These are phyloP conservation scores for Selaginella tamariscina DNA, from an alignment of 75 land plant genomes.

Conservation along the genomic window DNA sequence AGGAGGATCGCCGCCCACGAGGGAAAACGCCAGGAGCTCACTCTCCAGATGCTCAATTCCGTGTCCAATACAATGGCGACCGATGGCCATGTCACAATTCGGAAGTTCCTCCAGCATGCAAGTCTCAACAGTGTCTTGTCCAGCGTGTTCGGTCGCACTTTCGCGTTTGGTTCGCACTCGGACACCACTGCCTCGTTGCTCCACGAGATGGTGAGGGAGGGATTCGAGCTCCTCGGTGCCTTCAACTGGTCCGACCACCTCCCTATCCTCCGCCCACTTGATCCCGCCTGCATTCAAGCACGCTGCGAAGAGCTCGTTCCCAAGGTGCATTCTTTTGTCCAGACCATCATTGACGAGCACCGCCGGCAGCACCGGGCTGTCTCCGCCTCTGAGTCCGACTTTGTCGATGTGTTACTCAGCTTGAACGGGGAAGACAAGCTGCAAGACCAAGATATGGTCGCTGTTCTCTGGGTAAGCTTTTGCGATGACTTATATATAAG, in stretches of 20 bases:
- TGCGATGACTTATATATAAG: background rate
- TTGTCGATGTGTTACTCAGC: slow-evolving; percentile 1
- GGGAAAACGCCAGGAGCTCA: background rate
- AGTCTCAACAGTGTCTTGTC: background rate
- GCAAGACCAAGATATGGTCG: slow-evolving; percentile 9
- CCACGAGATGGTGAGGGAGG: slow-evolving; percentile 8
- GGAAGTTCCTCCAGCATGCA: background rate
- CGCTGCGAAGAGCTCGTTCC: slow-evolving; percentile 5
- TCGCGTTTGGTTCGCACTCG: background rate
- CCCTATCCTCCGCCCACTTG: background rate
- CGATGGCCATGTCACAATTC: background rate
- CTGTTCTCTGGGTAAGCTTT: slow-evolving; percentile 10
- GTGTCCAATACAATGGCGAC: background rate
- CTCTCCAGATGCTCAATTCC: background rate
- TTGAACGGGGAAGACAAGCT: background rate
- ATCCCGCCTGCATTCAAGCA: background rate
- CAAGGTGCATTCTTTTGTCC: background rate
- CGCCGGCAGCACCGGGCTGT: background rate
- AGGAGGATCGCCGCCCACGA: slow-evolving; percentile 15
- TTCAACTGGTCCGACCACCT: slow-evolving; percentile 9
- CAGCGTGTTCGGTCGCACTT: slow-evolving; percentile 4
- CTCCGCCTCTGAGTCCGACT: background rate
- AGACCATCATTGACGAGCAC: slow-evolving; percentile 10
- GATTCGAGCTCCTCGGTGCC: slow-evolving; percentile 12
- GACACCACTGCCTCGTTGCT: background rate